These are phyloP conservation scores for Clarireedia homoeocarpa DNA, from an alignment of 2,329 filamentous ascomycete genomes.

Conservation along the genomic window DNA sequence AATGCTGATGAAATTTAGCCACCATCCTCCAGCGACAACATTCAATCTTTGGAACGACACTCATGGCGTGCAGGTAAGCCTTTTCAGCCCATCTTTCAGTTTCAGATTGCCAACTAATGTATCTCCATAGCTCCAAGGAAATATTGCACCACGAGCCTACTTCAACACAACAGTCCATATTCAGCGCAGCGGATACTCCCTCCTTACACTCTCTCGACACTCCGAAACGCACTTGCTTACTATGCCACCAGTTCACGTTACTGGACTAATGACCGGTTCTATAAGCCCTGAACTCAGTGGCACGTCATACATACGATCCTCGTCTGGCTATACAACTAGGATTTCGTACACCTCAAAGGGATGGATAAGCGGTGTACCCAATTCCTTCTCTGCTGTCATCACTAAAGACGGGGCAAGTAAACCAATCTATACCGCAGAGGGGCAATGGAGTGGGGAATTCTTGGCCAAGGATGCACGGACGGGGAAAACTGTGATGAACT, in stretches of 20 bases:
- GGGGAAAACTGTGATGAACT: constrained; percentile 45
- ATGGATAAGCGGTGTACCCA: constrained; percentile 93
- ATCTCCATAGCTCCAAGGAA: constrained; percentile 56
- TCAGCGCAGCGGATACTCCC: constrained; percentile 85
- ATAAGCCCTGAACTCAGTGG: constrained; percentile 88
- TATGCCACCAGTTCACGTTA: constrained; percentile 82
- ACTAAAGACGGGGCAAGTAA: constrained; percentile 59
- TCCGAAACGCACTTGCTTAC: constrained; percentile 73
- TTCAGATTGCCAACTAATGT: not conserved
- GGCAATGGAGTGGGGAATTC: constrained; percentile 83
- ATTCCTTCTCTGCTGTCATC: constrained; percentile 71
- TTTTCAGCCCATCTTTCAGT: not conserved
- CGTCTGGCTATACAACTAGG: constrained; percentile 76
- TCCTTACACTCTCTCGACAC: constrained; percentile 61
- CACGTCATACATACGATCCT: constrained; percentile 75
- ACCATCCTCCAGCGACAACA: constrained; percentile 90
- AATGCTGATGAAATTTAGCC: constrained; percentile 37
- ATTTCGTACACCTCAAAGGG: constrained; percentile 90
- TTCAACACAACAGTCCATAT: constrained; percentile 91
- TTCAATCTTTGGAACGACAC: constrained; percentile 85
- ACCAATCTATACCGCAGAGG: constrained; percentile 70
- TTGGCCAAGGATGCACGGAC: constrained; percentile 61
- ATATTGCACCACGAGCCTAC: constrained; percentile 91
- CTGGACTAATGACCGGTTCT: constrained; percentile 75
- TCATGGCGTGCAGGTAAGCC: constrained; percentile 53